Evolutionary conservation across 352 stramenopile genomes (phyloP), one percentile per base, ranked within the genome.

Genomic region (Achlya hypogyna): DNA sequence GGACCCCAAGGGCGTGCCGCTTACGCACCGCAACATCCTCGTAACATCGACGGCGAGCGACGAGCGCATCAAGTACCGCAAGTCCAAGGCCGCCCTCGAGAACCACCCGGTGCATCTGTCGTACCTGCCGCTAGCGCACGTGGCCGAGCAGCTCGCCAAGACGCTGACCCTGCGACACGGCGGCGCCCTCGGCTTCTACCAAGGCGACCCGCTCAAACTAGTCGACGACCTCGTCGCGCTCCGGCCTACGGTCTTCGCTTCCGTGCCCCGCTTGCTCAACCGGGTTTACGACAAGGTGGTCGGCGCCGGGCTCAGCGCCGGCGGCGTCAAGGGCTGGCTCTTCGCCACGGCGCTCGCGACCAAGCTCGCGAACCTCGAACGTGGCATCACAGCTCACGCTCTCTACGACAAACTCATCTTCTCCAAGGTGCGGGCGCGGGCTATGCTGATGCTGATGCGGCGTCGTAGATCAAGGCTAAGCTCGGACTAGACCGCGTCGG

Each of bases 401-500:
- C 54, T 99, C 3, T 99, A 94, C 82, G 96, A 99, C 78, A 74
- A 78, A 18, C 74, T 99, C 32, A 81, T 99, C 52, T 99, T 99
- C 72, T 83, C 83, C 53, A 98, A 98, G 74, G 86, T 98, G 65
- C 51, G 34, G 34, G 14, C 6, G 34, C 14, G 6, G 6, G 34
- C 6, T 6, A 42, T 42, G 34, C 6, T 16, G 34, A 6, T 16
- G 6, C 6, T 42, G 6, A 42, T 42, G 34, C 14, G 6, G 35
- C 6, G 16, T 64, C 9, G 16, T 63, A 95, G 69, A 82, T 97
- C 47, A 88, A 92, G 69, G 78, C 71, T 18, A 82, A 77, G 34
- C 62, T 97, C 8, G 91, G 91, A 38, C 71, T 96, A 42, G 80
- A 91, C 63, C 70, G 81, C n/a, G 49, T 89, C 35, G 71, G 77